Evolutionary conservation across 208 protist genomes (phyloP).

Genomic region (Crithidia bombi): DNA sequence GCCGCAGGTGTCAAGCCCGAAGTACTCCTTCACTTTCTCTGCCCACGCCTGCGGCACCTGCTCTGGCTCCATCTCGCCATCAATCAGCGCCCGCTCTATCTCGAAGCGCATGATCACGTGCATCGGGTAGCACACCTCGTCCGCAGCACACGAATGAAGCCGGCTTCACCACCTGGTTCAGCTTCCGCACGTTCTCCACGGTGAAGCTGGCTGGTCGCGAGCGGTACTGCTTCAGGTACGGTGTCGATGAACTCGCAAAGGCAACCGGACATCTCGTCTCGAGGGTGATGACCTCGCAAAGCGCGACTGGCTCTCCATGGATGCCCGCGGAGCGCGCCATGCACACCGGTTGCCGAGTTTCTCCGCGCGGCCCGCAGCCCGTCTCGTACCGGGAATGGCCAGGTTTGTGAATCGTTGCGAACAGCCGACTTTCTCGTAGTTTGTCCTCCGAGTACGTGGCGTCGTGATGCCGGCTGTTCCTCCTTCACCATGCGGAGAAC

Average conservation of each 20-base stretch:
- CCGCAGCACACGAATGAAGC: slow-evolving; percentile 80
- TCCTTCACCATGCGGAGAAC: slow-evolving; percentile 74
- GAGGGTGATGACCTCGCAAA: slow-evolving; percentile 81
- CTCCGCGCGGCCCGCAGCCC: slow-evolving; percentile 55
- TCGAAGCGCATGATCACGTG: slow-evolving; percentile 90
- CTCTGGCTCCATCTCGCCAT: slow-evolving; percentile 68
- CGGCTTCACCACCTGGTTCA: slow-evolving; percentile 60
- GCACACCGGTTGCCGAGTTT: slow-evolving; percentile 57
- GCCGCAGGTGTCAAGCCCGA: slow-evolving; percentile 68
- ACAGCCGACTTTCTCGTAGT: slow-evolving; percentile 55
- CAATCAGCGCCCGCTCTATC: slow-evolving; percentile 82
- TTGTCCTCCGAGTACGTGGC: slow-evolving; percentile 51
- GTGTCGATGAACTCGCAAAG: slow-evolving; percentile 60
- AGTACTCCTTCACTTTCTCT: slow-evolving; percentile 84
- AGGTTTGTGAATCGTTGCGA: slow-evolving; percentile 78
- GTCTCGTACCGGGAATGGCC: slow-evolving; percentile 87
- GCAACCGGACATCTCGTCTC: slow-evolving; percentile 50
- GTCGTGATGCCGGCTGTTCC: slow-evolving; percentile 87
- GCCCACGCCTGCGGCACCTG: slow-evolving; percentile 78
- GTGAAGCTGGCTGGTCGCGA: slow-evolving; percentile 44
- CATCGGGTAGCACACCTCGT: slow-evolving; percentile 90
- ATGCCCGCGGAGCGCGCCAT: slow-evolving; percentile 41
- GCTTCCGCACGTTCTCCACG: slow-evolving; percentile 28
- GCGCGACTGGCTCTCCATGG: slow-evolving; percentile 60
- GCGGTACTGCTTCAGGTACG: slow-evolving; percentile 52